Conservation (phyloP, 805 yeast genomes). For the Candida golubevii region DNA sequence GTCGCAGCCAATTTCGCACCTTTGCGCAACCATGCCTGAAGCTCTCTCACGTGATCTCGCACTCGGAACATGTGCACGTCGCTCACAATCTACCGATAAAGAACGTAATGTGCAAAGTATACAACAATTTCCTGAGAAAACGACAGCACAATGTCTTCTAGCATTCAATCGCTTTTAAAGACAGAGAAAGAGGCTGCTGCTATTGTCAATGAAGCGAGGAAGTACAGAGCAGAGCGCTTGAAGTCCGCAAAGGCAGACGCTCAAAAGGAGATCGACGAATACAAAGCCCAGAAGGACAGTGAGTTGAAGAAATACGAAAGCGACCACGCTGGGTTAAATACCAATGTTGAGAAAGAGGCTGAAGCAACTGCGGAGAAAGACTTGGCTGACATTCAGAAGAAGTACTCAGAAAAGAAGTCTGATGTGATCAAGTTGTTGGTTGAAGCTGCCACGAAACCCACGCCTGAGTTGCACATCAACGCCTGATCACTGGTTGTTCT, state of each 20-base stretch:
- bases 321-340: slow-evolving; percentile 72
- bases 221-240: slow-evolving; percentile 75
- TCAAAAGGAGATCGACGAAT: slow-evolving; percentile 77
- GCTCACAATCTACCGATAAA: no score
- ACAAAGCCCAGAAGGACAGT: slow-evolving; percentile 76
- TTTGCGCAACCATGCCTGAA: no score
- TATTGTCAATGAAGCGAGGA: slow-evolving; percentile 89
- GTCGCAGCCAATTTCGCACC: no score
- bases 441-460: slow-evolving; percentile 74
- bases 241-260: slow-evolving; percentile 96
- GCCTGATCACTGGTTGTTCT: slow-evolving; percentile 32
- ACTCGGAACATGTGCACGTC: no score
- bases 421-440: slow-evolving; percentile 72
- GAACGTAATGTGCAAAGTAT: no score
- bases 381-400: slow-evolving; percentile 60
- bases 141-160: slow-evolving; percentile 21
- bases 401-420: slow-evolving; percentile 57
- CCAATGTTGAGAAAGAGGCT: slow-evolving; percentile 74
- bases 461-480: slow-evolving; percentile 79
- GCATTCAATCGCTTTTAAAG: slow-evolving; percentile 37
- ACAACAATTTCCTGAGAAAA: no score
- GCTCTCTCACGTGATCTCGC: no score
- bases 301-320: slow-evolving; percentile 73
- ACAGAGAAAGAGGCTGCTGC: slow-evolving; percentile 98
- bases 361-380: slow-evolving; percentile 68